Conservation (phyloP, 371 early-diverging fungal species). For the Rhizopus sp. region DNA sequence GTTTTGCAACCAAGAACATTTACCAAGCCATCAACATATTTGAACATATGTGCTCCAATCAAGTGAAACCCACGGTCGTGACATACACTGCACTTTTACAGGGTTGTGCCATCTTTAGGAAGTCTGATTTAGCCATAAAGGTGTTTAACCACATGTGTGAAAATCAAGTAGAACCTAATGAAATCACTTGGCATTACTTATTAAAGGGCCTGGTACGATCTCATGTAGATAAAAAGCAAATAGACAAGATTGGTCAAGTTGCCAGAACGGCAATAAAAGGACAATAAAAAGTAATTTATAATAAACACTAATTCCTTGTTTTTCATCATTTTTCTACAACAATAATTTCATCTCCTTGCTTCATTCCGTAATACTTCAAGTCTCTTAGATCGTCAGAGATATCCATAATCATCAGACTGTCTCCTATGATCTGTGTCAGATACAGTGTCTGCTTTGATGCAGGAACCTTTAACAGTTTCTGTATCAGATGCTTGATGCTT, state of each 20-base stretch:
- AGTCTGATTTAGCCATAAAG: conserved; percentile 29
- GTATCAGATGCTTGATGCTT: conserved; percentile 42
- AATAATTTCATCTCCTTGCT: conserved; percentile 34
- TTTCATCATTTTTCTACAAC: conserved; percentile 2
- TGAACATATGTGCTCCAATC: conserved; percentile 39
- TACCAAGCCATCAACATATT: conserved; percentile 38
- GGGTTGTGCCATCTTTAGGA: conserved; percentile 48
- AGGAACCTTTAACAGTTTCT: conserved; percentile 38
- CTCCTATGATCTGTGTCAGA: conserved; percentile 18
- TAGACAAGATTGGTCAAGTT: conserved; percentile 34
- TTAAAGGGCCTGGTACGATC: conserved; percentile 41
- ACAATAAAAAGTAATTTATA: conserved; percentile 6
- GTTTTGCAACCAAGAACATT: conserved; percentile 44
- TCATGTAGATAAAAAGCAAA: conserved; percentile 29
- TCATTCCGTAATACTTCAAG: conserved; percentile 41
- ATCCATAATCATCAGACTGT: conserved; percentile 31
- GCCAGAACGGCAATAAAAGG: conserved; percentile 18
- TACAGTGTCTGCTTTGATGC: conserved; percentile 35
- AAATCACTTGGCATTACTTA: conserved; percentile 42
- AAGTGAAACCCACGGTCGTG: conserved; percentile 36
- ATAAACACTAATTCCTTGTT: not conserved
- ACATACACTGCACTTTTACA: conserved; percentile 47
- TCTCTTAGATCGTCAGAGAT: conserved; percentile 47
- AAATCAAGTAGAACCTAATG: conserved; percentile 35
- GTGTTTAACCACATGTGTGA: conserved; percentile 44